Percentiles rank a stretch among this genome's conserved stretches.
These are phyloP conservation scores for Pythium oligandrum DNA, from an alignment of 352 stramenopile species.

Conservation along the genomic window DNA sequence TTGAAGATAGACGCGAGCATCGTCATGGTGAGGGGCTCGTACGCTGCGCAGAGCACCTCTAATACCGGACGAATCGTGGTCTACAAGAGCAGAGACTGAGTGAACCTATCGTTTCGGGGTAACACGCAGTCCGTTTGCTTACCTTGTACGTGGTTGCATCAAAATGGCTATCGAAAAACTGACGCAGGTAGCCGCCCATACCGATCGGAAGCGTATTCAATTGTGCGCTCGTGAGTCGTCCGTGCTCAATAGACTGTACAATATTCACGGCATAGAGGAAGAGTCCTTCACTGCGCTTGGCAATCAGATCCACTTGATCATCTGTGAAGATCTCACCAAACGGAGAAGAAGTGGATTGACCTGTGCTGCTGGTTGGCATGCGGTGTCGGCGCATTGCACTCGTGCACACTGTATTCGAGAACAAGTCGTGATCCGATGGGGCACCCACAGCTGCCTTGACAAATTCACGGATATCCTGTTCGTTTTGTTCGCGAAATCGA, in stretches of 20 bases:
- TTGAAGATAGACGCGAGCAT: slow-evolving; percentile 46
- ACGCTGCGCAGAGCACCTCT: slow-evolving; percentile 65
- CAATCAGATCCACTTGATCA: slow-evolving; percentile 45
- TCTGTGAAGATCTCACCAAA: slow-evolving; percentile 8
- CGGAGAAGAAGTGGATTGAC: neutral
- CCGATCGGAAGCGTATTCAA: slow-evolving; percentile 52
- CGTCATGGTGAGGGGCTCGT: slow-evolving; percentile 43
- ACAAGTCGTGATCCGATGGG: neutral
- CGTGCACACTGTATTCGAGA: neutral
- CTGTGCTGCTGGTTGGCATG: slow-evolving; percentile 9
- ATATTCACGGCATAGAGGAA: slow-evolving; percentile 79
- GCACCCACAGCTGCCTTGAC: slow-evolving; percentile 18
- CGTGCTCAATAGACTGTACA: slow-evolving; percentile 54
- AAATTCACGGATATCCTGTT: slow-evolving; percentile 38
- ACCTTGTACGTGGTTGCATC: slow-evolving; percentile 44
- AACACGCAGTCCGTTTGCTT: neutral
- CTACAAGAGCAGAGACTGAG: neutral
- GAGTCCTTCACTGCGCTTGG: slow-evolving; percentile 49
- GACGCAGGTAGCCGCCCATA: slow-evolving; percentile 59
- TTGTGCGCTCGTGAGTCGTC: slow-evolving; percentile 39
- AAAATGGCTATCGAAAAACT: slow-evolving; percentile 74
- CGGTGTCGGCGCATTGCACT: slow-evolving; percentile 4
- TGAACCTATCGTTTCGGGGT: too few species aligned
- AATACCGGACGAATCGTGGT: slow-evolving; percentile 53
- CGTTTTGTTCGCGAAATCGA: slow-evolving; percentile 36